phyloP scores from a whole-genome alignment of 2,329 filamentous ascomycete species.

The Cladobotryum mycophilum region DNA sequence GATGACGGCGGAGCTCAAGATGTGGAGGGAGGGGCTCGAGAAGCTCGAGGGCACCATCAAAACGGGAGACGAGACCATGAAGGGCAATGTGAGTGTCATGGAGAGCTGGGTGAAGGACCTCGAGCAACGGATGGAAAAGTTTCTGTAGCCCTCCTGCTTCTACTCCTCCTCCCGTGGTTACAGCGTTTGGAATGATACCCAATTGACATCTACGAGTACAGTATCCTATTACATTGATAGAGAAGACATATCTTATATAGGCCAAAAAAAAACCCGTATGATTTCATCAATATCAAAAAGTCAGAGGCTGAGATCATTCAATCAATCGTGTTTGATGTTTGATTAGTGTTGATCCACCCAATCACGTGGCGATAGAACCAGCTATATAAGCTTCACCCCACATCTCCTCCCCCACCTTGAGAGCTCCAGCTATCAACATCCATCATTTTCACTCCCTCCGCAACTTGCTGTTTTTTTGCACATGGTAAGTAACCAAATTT shows the following conservation, averaged over 20 bases:
- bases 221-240: background rate
- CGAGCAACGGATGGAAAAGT: constrained; percentile 65
- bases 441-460: background rate
- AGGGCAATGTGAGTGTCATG: constrained; percentile 75
- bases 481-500: background rate
- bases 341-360: background rate
- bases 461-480: background rate
- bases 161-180: background rate
- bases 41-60: constrained; percentile 71
- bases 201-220: constrained; percentile 10
- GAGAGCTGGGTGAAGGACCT: constrained; percentile 84
- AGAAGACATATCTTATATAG: constrained; percentile 7
- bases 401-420: background rate
- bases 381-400: background rate
- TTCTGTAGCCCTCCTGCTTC: constrained; percentile 26
- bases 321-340: background rate
- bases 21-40: constrained; percentile 76
- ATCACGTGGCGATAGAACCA: constrained; percentile 6
- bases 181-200: constrained; percentile 23
- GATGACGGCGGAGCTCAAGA: constrained; percentile 75
- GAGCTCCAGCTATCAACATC: too few species aligned
- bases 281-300: too few species aligned
- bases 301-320: background rate
- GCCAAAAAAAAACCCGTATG: too few species aligned
- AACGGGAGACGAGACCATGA: constrained; percentile 63